Evolutionary conservation across 2,329 filamentous ascomycete species (phyloP).

Genomic region (Sclerotinia glacialis): DNA sequence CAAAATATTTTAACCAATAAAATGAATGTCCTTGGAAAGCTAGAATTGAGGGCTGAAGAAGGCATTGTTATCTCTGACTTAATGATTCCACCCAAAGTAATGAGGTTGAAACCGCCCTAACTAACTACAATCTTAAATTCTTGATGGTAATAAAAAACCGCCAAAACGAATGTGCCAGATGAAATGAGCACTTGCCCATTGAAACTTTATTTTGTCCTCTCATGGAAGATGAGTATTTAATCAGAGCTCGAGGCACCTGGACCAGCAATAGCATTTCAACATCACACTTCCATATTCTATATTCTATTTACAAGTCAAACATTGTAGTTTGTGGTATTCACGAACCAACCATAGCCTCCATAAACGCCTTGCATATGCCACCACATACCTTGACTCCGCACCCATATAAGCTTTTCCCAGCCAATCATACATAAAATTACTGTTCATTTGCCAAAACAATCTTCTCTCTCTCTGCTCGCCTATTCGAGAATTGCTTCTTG

Average conservation of each 20-base stretch:
- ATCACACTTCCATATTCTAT: slow-evolving; percentile 2
- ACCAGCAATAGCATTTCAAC: not conserved
- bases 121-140: too few relatives aligned
- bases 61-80: too few relatives aligned
- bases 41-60: too few relatives aligned
- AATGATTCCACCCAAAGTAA: too few relatives aligned
- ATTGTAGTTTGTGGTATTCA: slow-evolving; percentile 19
- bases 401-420: slow-evolving; percentile 4
- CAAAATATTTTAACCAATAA: too few relatives aligned
- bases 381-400: slow-evolving; percentile 15
- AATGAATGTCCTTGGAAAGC: too few relatives aligned
- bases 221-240: not conserved
- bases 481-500: slow-evolving; percentile 73
- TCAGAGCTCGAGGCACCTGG: not conserved
- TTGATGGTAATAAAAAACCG: too few relatives aligned
- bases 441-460: slow-evolving; percentile 65
- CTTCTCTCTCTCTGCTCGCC: slow-evolving; percentile 84
- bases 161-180: not conserved
- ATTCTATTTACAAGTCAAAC: not conserved
- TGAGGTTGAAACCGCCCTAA: too few relatives aligned
- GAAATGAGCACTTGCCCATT: not conserved
- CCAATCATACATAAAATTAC: slow-evolving; percentile 25
- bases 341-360: slow-evolving; percentile 13
- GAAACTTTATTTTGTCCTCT: not conserved
- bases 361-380: slow-evolving; percentile 26